These are phyloP conservation scores for Drosera spatulata DNA, from an alignment of 179 eudicot genomes.

Conservation along the genomic window DNA sequence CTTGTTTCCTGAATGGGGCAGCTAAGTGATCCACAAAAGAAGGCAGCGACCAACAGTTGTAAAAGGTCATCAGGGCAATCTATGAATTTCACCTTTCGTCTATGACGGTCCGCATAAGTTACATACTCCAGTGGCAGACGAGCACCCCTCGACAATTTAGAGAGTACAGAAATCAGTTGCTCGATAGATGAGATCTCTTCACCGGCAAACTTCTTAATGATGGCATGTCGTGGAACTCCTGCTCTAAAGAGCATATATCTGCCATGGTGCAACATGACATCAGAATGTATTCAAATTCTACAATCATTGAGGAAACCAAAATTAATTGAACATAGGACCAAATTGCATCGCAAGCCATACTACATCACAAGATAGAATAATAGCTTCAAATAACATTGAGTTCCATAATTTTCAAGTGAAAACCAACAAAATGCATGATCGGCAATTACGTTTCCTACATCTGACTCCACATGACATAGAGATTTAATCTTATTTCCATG, in stretches of 20 bases:
- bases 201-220: constrained; percentile 84
- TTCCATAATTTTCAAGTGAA: no score
- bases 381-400: not conserved
- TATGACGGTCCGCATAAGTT: constrained; percentile 66
- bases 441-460: no score
- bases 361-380: not conserved
- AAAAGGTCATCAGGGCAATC: not conserved
- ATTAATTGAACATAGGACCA: not conserved
- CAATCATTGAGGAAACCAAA: not conserved
- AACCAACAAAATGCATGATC: no score
- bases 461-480: no score
- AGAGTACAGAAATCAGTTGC: constrained; percentile 55
- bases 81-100: constrained; percentile 65
- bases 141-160: constrained; percentile 67
- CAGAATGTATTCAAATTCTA: no score
- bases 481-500: no score
- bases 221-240: constrained; percentile 96
- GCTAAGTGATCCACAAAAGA: not conserved
- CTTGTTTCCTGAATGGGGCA: not conserved
- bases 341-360: no score
- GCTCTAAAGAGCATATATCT: constrained; percentile 93
- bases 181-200: constrained; percentile 61
- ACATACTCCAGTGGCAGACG: constrained; percentile 90
- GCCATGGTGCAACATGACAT: constrained; percentile 4
- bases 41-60: not conserved